These are phyloP conservation scores for Hsuehochloa calcarea DNA, from an alignment of 176 grass and related monocot species.

Conservation along the genomic window DNA sequence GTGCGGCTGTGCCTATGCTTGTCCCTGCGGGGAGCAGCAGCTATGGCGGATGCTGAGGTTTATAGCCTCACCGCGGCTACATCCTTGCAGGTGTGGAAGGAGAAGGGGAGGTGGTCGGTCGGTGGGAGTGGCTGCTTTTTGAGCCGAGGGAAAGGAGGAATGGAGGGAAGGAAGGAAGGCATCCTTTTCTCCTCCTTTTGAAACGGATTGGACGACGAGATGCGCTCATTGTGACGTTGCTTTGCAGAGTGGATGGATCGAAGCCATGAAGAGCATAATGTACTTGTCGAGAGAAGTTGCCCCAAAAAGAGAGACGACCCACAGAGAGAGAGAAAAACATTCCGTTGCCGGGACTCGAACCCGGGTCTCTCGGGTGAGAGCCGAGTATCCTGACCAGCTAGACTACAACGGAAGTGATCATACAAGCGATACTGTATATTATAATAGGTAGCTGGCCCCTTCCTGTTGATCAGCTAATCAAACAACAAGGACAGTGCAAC, in stretches of 20 bases:
- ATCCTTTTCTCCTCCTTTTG: background rate
- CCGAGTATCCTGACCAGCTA: conserved; percentile 98
- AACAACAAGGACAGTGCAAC: no score
- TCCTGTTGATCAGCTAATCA: background rate
- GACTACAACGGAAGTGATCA: conserved; percentile 50
- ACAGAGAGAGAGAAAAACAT: background rate
- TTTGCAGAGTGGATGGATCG: background rate
- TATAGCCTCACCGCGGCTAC: conserved; percentile 11
- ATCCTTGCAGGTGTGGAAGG: conserved; percentile 7
- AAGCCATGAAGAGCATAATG: background rate
- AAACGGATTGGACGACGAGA: background rate
- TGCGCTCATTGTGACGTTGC: background rate
- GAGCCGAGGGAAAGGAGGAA: conserved; percentile 27
- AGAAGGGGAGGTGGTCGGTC: background rate
- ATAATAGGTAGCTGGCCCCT: no score
- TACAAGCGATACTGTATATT: fast-evolving
- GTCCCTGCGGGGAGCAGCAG: background rate
- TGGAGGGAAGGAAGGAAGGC: conserved; percentile 30
- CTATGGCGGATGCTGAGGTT: background rate
- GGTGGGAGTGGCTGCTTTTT: conserved; percentile 2
- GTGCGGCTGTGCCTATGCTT: background rate
- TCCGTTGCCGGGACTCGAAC: conserved; percentile 75
- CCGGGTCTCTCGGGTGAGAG: conserved; percentile 86
- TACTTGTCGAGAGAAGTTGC: no score
- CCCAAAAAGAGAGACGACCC: no score